Evolutionary conservation across 352 stramenopile species (phyloP), one percentile per base, ranked within the genome.

Genomic region (Phytophthora ramorum): DNA sequence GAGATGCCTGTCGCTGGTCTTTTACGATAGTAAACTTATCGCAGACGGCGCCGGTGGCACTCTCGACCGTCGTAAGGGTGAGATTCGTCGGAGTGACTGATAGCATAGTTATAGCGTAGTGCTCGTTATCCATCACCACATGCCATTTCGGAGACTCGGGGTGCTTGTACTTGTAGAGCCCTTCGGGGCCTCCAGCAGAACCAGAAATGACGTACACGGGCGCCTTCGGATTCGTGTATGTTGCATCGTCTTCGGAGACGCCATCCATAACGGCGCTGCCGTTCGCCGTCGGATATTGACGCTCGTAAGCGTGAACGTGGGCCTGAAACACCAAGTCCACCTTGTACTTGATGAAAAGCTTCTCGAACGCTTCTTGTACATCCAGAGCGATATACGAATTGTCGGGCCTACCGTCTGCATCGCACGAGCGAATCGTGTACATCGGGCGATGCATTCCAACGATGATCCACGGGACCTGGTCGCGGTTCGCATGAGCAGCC

Each of bases 261-360:
- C 79, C 76, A 35, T 79, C 63, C 53, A 71, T 69, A 6, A 83
- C 35, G 0, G 69, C 52, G 12, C 22, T 66, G 24, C 56, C 60
- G 2, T 79, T 72, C 5, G 63, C 69, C 30, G 69, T 76, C 12
- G 76, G 79, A 16, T 71, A 73, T 19, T 85, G 66, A 26, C 79
- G 79, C 32, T 79, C 76, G 32, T 89, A 89, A 26, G 69, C 69
- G 58, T 89, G 79, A 7, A 83, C 74, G 43, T 86, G 79, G 17
- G 66, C 79, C 9, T 79, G 55, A 7, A 83, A 35, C 14, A 89
- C 79, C 7, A 85, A 35, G 53, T 89, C 80, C 10, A 89, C 80
- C 10, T 74, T 74, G 71, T 84, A 87, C 63, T 83, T 80, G 64
- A 87, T 78, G 40, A 89, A 82, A 3, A 87, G 50, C 24, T 72